A percentile compares a stretch with the other conserved stretches of the same genome.
Evolutionary conservation across 164 flowering plant species (phyloP).

Genomic region (Cinnamomum micranthum): DNA sequence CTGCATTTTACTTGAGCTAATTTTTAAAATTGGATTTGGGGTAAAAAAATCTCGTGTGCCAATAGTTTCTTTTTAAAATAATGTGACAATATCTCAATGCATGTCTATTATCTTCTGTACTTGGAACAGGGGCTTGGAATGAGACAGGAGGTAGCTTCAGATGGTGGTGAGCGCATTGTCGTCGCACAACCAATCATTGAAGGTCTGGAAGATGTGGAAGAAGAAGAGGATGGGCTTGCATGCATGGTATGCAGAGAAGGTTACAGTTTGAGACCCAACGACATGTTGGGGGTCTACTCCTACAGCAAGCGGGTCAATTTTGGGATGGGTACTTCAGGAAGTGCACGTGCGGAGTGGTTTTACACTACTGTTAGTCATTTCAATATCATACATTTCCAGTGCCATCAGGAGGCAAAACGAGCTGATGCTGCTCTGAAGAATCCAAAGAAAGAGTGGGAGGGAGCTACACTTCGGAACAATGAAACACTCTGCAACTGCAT

Average conservation of each 20-base stretch:
- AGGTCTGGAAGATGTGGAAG: constrained; percentile 93
- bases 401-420: constrained; percentile 97
- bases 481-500: constrained; percentile 95
- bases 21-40: no score
- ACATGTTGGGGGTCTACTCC: constrained; percentile 86
- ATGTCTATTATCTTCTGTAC: constrained; percentile 5
- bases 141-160: constrained; percentile 75
- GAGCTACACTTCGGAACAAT: constrained; percentile 91
- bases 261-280: constrained; percentile 84
- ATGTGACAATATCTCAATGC: not conserved
- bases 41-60: no score
- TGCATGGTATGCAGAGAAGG: constrained; percentile 99
- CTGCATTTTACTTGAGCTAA: not conserved
- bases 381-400: constrained; percentile 96
- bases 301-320: constrained; percentile 94
- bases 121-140: constrained; percentile 74
- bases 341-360: constrained; percentile 93
- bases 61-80: no score
- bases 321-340: constrained; percentile 73
- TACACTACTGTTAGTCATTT: constrained; percentile 97
- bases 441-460: constrained; percentile 99
- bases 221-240: constrained; percentile 94
- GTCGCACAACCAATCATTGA: constrained; percentile 75
- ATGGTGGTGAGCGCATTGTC: constrained; percentile 92
- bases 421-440: constrained; percentile 90